Evolutionary conservation across 768 basidiomycete genomes (phyloP), one percentile per base, ranked within the genome.

Genomic region (Hypholoma sublateritium): DNA sequence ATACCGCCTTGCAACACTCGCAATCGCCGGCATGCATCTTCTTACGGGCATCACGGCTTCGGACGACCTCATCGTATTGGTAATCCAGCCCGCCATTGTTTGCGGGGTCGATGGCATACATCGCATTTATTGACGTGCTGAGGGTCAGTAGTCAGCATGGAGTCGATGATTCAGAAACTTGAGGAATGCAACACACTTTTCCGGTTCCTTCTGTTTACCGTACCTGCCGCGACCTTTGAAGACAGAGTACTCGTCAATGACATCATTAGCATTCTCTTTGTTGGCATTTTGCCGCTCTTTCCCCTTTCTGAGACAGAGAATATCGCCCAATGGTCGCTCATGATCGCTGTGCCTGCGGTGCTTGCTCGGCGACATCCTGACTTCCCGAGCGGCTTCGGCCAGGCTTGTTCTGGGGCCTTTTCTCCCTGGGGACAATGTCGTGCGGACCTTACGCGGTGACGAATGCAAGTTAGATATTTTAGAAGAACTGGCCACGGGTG

Each of bases 41-140:
- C 61, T 77, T 78, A 32, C 95, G 77, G 34, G 83, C 81, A 16
- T 81, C 80, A 63, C 80, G 87, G 39, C 75, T 77, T 24, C 93
- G 77, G 12, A 92, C 88, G 14, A 93, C 91, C 48, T 87, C 85
- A 43, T 93, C 88, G 64, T 80, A 96, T 61, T 87, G 85, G 67
- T 81, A 88, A 42, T 75, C 72, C 9, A 83, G 45, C 0, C 91
- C 93, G 0, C 78, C 75, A 66, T 96, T 96, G 35, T 71, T 74
- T 7, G 72, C 71, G 3, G 85, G 81, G 60, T 90, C 78, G 50
- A 95, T 88, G 53, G 82, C 81, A 67, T 83, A 94, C 8, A 74
- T 68, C 5, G 83, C 77, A 61, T 87, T 90, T 63, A 90, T 85
- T 2, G 84, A 81, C 8, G 74, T 42, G 35, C 53, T 57, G 16